A percentile compares a stretch with the other conserved stretches of the same genome.
Conservation (phyloP, 2,329 filamentous ascomycete genomes). For the Exophiala sideris region DNA sequence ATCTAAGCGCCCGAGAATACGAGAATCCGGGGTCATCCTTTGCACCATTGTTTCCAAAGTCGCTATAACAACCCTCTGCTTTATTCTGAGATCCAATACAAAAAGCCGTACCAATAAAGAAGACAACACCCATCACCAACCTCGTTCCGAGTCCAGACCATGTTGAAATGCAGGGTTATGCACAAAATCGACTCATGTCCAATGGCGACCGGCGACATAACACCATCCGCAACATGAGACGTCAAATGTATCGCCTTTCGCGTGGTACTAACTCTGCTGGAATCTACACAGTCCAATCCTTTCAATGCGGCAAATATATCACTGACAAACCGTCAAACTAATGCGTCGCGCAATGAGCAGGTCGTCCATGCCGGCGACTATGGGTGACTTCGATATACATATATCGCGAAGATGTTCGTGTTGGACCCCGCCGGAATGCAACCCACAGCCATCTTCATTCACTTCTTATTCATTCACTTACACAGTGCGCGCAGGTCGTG, state of each 20-base stretch:
- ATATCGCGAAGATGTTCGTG: neutral
- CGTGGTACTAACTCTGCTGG: neutral
- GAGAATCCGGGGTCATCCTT: neutral
- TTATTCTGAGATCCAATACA: conserved; percentile 3
- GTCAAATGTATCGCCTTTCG: conserved; percentile 5
- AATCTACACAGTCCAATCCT: conserved; percentile 14
- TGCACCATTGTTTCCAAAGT: neutral
- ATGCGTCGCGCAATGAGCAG: neutral
- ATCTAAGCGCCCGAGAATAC: neutral
- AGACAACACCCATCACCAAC: neutral
- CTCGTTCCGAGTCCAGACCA: neutral
- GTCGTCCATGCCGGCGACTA: neutral
- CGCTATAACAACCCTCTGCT: neutral
- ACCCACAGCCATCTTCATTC: conserved; percentile 5
- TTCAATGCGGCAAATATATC: conserved; percentile 15
- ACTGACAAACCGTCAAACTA: conserved; percentile 14
- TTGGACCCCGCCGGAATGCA: neutral
- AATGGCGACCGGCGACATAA: conserved; percentile 2
- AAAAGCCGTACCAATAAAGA: conserved; percentile 1
- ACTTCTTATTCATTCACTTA: conserved; percentile 4
- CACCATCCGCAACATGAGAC: conserved; percentile 10
- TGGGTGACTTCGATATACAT: neutral
- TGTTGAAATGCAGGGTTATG: conserved; percentile 7
- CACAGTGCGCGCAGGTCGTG: conserved; percentile 19
- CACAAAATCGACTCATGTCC: conserved; percentile 2